phyloP scores from a whole-genome alignment of 345 rosid genomes.

The Lepidium sativum region DNA sequence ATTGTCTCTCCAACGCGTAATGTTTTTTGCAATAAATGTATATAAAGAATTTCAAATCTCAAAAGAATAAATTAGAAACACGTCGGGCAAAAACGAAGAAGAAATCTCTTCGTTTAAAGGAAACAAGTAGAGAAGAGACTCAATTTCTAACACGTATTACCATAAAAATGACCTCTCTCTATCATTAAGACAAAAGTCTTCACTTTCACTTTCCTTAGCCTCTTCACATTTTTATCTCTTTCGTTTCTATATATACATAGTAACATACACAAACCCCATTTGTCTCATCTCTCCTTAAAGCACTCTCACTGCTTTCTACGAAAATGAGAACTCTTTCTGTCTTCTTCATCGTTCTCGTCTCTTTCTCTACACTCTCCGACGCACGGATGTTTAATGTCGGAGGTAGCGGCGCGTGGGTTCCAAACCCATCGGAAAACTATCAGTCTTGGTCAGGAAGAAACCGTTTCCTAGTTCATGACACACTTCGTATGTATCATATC shows the following conservation, averaged over 20 bases:
- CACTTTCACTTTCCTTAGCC: constrained; percentile 12
- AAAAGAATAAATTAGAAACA: constrained; percentile 5
- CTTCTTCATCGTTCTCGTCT: constrained; percentile 11
- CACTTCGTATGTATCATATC: constrained; percentile 37
- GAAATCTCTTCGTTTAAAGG: not conserved
- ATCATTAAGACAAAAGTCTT: constrained; percentile 12
- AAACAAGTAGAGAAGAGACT: not conserved
- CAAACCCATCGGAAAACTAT: constrained; percentile 52
- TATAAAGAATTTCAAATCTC: not conserved
- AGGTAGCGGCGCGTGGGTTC: constrained; percentile 71
- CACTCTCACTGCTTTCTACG: not conserved
- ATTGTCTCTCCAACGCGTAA: constrained; percentile 6
- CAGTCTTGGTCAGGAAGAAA: constrained; percentile 60
- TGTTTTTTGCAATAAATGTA: not conserved
- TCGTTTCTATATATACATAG: constrained; percentile 5
- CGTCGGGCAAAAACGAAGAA: constrained; percentile 20
- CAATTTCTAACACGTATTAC: constrained; percentile 17
- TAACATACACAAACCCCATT: not conserved
- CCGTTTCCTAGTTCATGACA: constrained; percentile 75
- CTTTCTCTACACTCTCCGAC: constrained; percentile 6
- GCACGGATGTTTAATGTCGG: constrained; percentile 55
- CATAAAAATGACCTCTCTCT: not conserved
- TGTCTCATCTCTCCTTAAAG: not conserved
- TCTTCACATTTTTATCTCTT: not conserved
- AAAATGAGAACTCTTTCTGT: not conserved